Evolutionary conservation across 495 filamentous ascomycete species (phyloP).

Genomic region (Neurospora hispaniola): DNA sequence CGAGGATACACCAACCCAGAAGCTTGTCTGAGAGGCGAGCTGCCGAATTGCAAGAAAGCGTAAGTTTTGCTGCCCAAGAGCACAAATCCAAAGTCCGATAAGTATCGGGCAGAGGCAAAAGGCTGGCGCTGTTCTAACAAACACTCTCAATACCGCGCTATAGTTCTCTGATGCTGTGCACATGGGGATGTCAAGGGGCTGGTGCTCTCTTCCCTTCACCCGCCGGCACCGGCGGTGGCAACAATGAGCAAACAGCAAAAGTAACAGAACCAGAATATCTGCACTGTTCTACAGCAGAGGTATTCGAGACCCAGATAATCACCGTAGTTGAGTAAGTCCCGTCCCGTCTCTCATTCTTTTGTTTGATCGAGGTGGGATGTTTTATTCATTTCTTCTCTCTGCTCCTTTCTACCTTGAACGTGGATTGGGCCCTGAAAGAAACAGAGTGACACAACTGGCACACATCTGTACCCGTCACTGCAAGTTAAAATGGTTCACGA

Average conservation of each 20-base stretch:
- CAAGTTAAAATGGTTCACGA: not conserved
- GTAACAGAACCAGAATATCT: slow-evolving; percentile 15
- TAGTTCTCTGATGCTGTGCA: slow-evolving; percentile 51
- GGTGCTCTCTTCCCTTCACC: slow-evolving; percentile 31
- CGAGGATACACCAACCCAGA: slow-evolving; percentile 24
- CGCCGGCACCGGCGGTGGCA: slow-evolving; percentile 4
- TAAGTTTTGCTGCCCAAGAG: slow-evolving; percentile 11
- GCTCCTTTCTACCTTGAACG: not conserved
- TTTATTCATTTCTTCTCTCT: not conserved
- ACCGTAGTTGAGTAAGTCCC: slow-evolving; percentile 52
- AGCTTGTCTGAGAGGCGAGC: slow-evolving; percentile 24
- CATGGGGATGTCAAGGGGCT: slow-evolving; percentile 57
- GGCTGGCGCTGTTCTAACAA: not conserved
- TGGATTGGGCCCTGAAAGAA: not conserved
- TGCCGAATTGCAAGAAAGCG: slow-evolving; percentile 14
- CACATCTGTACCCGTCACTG: not conserved
- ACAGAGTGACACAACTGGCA: not conserved
- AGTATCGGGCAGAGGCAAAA: not conserved
- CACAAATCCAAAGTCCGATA: not conserved
- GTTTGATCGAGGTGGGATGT: not conserved
- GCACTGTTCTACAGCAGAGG: slow-evolving; percentile 35
- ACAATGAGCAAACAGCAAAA: not conserved
- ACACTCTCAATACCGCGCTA: not conserved
- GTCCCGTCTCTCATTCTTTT: slow-evolving; percentile 20
- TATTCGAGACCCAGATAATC: slow-evolving; percentile 22